These are phyloP conservation scores for Rhynchospora tenuis DNA, from an alignment of 176 grass and related monocot species.

Conservation along the genomic window DNA sequence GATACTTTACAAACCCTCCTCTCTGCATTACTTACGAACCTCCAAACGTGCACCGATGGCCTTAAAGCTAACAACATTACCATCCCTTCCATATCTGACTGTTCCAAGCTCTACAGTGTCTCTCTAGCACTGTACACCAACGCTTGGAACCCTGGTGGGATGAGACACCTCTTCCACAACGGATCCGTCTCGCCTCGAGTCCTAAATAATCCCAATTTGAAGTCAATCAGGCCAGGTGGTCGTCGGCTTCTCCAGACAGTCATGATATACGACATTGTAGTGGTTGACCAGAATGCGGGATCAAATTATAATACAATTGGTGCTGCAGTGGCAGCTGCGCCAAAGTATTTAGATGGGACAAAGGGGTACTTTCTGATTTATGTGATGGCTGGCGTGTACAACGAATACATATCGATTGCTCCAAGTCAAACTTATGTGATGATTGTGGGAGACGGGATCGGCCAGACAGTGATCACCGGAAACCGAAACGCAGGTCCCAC, in stretches of 20 bases:
- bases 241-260: slow-evolving; percentile 38
- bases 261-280: slow-evolving; percentile 33
- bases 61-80: slow-evolving; percentile 40
- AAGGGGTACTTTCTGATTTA: slow-evolving; percentile 70
- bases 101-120: slow-evolving; percentile 69
- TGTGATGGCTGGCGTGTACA: slow-evolving; percentile 63
- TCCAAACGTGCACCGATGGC: slow-evolving; percentile 77
- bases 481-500: slow-evolving; percentile 53
- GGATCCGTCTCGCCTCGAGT: neutral
- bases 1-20: slow-evolving; percentile 68
- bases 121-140: slow-evolving; percentile 80
- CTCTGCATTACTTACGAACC: slow-evolving; percentile 85
- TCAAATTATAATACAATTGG: slow-evolving; percentile 54
- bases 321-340: slow-evolving; percentile 56
- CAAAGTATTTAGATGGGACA: slow-evolving; percentile 49
- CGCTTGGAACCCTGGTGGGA: slow-evolving; percentile 53
- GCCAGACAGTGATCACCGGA: slow-evolving; percentile 68
- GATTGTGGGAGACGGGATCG: slow-evolving; percentile 82
- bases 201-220: neutral
- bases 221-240: slow-evolving; percentile 25
- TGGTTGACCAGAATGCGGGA: slow-evolving; percentile 49
- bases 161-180: slow-evolving; percentile 19
- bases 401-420: slow-evolving; percentile 71
- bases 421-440: slow-evolving; percentile 68
- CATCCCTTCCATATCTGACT: slow-evolving; percentile 36